Percentiles rank a stretch among this genome's conserved stretches.
These are phyloP conservation scores for Moesziomyces antarcticus DNA, from an alignment of 1,284 basidiomycete genomes.

Conservation along the genomic window DNA sequence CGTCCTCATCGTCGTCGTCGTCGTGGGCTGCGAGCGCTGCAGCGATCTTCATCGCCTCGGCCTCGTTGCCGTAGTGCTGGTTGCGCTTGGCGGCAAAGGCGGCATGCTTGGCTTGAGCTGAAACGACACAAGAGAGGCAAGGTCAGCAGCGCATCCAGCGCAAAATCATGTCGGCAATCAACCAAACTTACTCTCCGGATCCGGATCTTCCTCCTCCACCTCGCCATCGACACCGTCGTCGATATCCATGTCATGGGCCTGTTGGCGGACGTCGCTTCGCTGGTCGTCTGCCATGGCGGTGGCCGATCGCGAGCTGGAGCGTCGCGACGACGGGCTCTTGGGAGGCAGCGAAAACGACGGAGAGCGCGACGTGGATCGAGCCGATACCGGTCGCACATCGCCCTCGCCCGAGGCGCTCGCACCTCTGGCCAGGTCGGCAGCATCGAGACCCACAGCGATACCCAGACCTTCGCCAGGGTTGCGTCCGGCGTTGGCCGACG, in stretches of 20 bases:
- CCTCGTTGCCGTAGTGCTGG: conserved; percentile 66
- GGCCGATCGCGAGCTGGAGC: conserved; percentile 51
- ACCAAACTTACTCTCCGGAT: conserved; percentile 49
- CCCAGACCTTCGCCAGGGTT: conserved; percentile 22
- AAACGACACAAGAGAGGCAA: not conserved
- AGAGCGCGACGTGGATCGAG: conserved; percentile 36
- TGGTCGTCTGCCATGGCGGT: conserved; percentile 40
- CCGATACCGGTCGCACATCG: conserved; percentile 13
- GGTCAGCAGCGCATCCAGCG: not conserved
- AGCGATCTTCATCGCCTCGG: conserved; percentile 63
- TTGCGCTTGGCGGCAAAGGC: conserved; percentile 64
- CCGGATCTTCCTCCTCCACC: conserved; percentile 54
- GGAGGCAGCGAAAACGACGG: conserved; percentile 57
- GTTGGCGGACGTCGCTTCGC: conserved; percentile 48
- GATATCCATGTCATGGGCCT: conserved; percentile 46
- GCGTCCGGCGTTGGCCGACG: conserved; percentile 55
- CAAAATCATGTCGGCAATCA: too few relatives aligned
- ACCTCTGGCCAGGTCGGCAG: conserved; percentile 44
- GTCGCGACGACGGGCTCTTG: conserved; percentile 48
- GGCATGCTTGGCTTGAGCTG: conserved; percentile 57
- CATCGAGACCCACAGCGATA: conserved; percentile 51
- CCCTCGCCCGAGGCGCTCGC: not conserved
- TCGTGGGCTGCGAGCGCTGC: conserved; percentile 55
- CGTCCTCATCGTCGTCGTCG: conserved; percentile 62
- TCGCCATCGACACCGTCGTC: conserved; percentile 40